A percentile compares a stretch with the other conserved stretches of the same genome.
Conservation (phyloP, 495 filamentous ascomycete species). For the Aspergillus indologenus region DNA sequence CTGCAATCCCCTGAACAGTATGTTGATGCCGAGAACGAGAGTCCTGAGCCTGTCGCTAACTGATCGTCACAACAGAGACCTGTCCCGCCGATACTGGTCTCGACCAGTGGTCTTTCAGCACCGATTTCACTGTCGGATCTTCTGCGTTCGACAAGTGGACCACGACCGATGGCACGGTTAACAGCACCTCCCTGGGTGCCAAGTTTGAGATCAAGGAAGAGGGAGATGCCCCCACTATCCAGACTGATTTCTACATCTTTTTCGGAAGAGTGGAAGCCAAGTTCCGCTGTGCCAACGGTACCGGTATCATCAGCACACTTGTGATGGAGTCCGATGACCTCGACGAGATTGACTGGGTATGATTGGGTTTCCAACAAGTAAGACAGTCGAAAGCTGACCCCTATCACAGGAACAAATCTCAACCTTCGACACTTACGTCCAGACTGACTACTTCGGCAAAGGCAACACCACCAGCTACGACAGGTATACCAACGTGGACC, state of each 20-base stretch:
- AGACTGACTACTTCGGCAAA: slow-evolving; percentile 95
- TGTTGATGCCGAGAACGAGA: background rate
- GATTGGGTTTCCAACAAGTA: no score
- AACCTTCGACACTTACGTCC: slow-evolving; percentile 50
- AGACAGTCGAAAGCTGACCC: background rate
- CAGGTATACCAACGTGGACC: slow-evolving; percentile 58
- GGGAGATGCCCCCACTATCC: slow-evolving; percentile 72
- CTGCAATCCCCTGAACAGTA: slow-evolving; percentile 38
- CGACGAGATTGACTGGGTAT: slow-evolving; percentile 93
- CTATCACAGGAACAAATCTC: slow-evolving; percentile 21
- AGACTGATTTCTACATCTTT: slow-evolving; percentile 73
- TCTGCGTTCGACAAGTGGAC: slow-evolving; percentile 56
- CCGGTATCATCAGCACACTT: slow-evolving; percentile 74
- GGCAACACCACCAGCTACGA: slow-evolving; percentile 76
- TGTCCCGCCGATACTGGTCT: slow-evolving; percentile 67
- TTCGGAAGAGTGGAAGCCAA: slow-evolving; percentile 68
- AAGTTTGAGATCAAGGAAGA: slow-evolving; percentile 67
- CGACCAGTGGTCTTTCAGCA: slow-evolving; percentile 48
- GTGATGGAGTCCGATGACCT: slow-evolving; percentile 85
- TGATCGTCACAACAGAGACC: slow-evolving; percentile 11
- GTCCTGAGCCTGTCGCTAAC: background rate
- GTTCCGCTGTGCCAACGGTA: slow-evolving; percentile 69
- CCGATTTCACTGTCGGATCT: slow-evolving; percentile 62
- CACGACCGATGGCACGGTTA: slow-evolving; percentile 54
- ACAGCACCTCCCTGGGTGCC: slow-evolving; percentile 51